Percentiles rank a stretch among this genome's conserved stretches.
Conservation (phyloP, 2,329 filamentous ascomycete genomes). For the Alternaria triticina region DNA sequence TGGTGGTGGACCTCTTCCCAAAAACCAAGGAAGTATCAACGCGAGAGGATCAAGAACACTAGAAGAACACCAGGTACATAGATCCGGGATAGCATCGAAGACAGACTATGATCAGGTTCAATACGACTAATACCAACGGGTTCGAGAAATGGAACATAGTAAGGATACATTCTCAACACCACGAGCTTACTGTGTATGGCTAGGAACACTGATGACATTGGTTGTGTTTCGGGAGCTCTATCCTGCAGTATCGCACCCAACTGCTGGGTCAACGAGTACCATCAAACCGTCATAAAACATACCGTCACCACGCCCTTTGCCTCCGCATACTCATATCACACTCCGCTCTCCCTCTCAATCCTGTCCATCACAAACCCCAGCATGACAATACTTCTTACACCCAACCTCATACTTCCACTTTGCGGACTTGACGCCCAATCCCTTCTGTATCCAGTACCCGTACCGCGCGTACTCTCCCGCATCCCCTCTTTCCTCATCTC, state of each 20-base stretch:
- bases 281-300: neutral
- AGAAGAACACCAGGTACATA: neutral
- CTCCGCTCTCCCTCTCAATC: neutral
- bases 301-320: neutral
- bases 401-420: constrained; percentile 6
- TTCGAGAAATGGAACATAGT: too few species aligned
- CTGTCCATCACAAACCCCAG: constrained; percentile 19
- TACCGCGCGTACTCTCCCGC: neutral
- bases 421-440: neutral
- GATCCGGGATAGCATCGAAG: too few species aligned
- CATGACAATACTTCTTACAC: constrained; percentile 24
- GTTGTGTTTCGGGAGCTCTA: neutral
- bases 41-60: neutral
- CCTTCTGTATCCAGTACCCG: neutral
- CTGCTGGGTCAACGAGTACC: neutral
- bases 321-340: neutral
- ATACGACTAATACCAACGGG: too few species aligned
- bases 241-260: neutral
- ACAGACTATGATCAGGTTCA: too few species aligned
- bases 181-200: too few species aligned
- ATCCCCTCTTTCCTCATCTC: neutral
- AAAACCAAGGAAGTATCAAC: too few species aligned
- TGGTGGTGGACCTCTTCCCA: neutral
- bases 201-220: too few species aligned
- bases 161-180: too few species aligned